Conservation (phyloP, 495 filamentous ascomycete genomes). For the Xylaria bambusicola region DNA sequence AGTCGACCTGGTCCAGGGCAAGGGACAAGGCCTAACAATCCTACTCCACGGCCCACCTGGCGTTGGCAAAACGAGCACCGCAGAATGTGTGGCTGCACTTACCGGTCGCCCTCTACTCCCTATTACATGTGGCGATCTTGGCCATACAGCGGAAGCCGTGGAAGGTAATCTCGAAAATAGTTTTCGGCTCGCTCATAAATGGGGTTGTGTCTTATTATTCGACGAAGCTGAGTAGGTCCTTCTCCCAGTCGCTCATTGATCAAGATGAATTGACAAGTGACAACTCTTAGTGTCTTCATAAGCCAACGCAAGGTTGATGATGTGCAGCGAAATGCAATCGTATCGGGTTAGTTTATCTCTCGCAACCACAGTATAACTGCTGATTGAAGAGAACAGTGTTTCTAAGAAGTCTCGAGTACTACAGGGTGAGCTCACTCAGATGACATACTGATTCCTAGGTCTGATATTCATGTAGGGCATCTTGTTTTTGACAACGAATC, state of each 20-base stretch:
- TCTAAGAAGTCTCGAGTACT: conserved; percentile 57
- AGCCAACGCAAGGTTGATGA: conserved; percentile 42
- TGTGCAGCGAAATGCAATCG: conserved; percentile 51
- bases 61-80: conserved; percentile 26
- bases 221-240: conserved; percentile 60
- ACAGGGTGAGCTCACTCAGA: conserved; percentile 21
- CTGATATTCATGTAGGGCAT: conserved; percentile 35
- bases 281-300: conserved; percentile 47
- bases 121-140: conserved; percentile 48
- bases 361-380: no score
- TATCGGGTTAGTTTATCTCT: no score
- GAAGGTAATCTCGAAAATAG: conserved; percentile 45
- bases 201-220: conserved; percentile 54
- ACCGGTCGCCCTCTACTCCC: conserved; percentile 54
- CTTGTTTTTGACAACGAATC: conserved; percentile 55
- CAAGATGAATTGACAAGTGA: no score
- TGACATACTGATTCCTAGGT: background rate
- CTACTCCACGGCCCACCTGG: background rate
- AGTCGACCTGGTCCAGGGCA: background rate
- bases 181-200: conserved; percentile 43
- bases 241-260: no score
- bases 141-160: conserved; percentile 24
- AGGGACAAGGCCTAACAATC: background rate
- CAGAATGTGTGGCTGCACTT: conserved; percentile 43
- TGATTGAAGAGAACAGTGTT: no score